These are phyloP conservation scores for Colletotrichum cereale DNA, from an alignment of 2,329 filamentous ascomycete genomes.

Conservation along the genomic window DNA sequence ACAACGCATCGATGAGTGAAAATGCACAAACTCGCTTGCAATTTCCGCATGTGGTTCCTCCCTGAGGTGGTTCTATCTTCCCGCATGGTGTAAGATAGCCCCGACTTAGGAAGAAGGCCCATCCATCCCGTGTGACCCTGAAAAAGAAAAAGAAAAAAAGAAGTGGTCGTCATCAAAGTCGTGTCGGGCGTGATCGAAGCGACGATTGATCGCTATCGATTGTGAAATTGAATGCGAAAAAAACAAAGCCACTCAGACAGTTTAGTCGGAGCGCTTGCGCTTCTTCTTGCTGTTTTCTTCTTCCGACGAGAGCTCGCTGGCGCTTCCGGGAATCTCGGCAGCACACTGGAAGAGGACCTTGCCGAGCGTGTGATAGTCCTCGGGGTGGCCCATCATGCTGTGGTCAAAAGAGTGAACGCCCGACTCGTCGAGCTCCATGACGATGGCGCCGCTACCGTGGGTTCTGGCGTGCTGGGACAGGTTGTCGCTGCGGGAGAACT, in stretches of 20 bases:
- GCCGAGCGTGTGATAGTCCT: slow-evolving; percentile 77
- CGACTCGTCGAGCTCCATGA: slow-evolving; percentile 86
- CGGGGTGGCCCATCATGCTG: slow-evolving; percentile 56
- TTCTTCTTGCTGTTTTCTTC: slow-evolving; percentile 72
- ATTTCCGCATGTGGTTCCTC: slow-evolving; percentile 54
- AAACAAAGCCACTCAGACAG: slow-evolving; percentile 28
- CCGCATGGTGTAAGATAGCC: slow-evolving; percentile 30
- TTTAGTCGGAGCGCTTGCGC: slow-evolving; percentile 81
- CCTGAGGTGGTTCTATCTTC: slow-evolving; percentile 48
- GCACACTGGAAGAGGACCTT: slow-evolving; percentile 87
- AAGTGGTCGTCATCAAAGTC: slow-evolving; percentile 45
- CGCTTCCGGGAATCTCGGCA: slow-evolving; percentile 77
- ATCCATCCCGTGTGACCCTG: slow-evolving; percentile 45
- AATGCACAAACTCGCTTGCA: slow-evolving; percentile 57
- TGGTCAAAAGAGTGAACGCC: slow-evolving; percentile 62
- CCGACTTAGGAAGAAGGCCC: slow-evolving; percentile 17
- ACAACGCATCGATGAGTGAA: slow-evolving; percentile 50
- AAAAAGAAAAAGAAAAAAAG: slow-evolving; percentile 27
- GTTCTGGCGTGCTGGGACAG: slow-evolving; percentile 95
- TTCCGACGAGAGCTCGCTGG: slow-evolving; percentile 69
- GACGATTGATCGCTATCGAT: slow-evolving; percentile 36
- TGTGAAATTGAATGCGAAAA: slow-evolving; percentile 38
- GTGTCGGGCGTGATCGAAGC: slow-evolving; percentile 48
- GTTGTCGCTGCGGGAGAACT: slow-evolving; percentile 98
- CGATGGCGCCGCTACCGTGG: slow-evolving; percentile 88